Percentiles rank a stretch among this genome's conserved stretches.
These are phyloP conservation scores for Nakazawaea peltata DNA, from an alignment of 805 yeast genomes.

Conservation along the genomic window DNA sequence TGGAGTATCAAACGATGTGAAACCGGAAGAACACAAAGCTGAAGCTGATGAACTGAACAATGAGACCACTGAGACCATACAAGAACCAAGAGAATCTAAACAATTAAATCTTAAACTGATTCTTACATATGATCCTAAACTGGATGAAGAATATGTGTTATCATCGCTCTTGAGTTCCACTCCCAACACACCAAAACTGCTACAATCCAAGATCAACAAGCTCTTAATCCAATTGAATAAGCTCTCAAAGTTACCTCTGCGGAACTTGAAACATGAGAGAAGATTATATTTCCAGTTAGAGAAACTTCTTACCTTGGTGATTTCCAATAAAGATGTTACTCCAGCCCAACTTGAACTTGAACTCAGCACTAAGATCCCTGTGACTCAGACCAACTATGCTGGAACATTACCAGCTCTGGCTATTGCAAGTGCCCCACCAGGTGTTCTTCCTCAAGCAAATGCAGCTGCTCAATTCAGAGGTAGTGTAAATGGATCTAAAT, in stretches of 20 bases:
- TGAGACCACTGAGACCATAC: background rate
- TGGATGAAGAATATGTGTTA: slow-evolving; percentile 5
- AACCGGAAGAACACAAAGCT: slow-evolving; percentile 1
- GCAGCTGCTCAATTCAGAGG: background rate
- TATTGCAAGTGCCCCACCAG: background rate
- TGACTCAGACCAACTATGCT: slow-evolving; percentile 60
- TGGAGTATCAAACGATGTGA: background rate
- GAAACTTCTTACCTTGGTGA: slow-evolving; percentile 35
- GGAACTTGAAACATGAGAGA: slow-evolving; percentile 23
- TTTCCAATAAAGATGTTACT: slow-evolving; percentile 18
- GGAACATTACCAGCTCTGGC: slow-evolving; percentile 72
- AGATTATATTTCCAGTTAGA: slow-evolving; percentile 32
- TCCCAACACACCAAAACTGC: background rate
- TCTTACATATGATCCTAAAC: slow-evolving; percentile 3
- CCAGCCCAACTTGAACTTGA: slow-evolving; percentile 27
- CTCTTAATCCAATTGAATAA: slow-evolving; percentile 40
- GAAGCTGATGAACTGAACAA: too few species aligned
- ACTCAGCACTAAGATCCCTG: slow-evolving; percentile 44
- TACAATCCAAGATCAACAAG: slow-evolving; percentile 30
- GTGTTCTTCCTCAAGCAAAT: background rate
- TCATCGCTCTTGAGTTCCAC: slow-evolving; percentile 2
- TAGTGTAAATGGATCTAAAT: slow-evolving; percentile 1
- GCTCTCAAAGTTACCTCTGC: slow-evolving; percentile 1
- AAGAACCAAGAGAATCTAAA: background rate
- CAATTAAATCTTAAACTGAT: slow-evolving; percentile 4